Evolutionary conservation across 768 basidiomycete species (phyloP).

Genomic region (Tulasnella sp.): DNA sequence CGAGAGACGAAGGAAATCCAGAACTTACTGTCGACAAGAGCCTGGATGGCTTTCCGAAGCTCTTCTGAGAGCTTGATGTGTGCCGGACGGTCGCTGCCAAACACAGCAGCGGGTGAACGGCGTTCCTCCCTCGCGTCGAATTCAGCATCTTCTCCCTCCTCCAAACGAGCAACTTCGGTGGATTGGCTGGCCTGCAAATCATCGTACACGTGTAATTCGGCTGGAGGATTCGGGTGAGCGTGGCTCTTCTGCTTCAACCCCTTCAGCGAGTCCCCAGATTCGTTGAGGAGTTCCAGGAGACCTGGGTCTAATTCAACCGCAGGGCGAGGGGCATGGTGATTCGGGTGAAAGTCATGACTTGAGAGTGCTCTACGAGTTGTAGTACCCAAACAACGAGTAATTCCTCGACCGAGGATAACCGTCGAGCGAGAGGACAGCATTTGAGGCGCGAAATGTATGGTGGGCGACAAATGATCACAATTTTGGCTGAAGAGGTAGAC

Average conservation of each 20-base stretch:
- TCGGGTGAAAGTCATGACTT: neutral
- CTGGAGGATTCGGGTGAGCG: conserved; percentile 27
- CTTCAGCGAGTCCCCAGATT: conserved; percentile 66
- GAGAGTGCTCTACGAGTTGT: neutral
- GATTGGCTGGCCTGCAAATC: conserved; percentile 41
- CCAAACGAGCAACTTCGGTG: conserved; percentile 43
- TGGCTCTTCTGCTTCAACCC: conserved; percentile 16
- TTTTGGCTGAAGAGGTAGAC: conserved; percentile 4
- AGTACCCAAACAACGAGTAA: neutral
- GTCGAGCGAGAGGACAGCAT: conserved; percentile 5
- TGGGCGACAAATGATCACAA: neutral
- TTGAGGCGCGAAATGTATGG: neutral
- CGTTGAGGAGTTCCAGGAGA: conserved; percentile 62
- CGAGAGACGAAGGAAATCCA: neutral
- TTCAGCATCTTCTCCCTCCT: conserved; percentile 44
- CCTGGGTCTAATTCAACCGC: conserved; percentile 59
- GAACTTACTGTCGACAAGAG: conserved; percentile 56
- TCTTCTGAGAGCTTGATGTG: conserved; percentile 72
- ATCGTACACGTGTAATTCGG: conserved; percentile 28
- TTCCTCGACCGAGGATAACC: neutral
- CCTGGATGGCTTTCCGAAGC: conserved; percentile 65
- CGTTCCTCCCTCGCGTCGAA: conserved; percentile 46
- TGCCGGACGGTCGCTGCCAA: conserved; percentile 75
- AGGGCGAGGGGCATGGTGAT: neutral
- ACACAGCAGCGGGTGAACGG: conserved; percentile 80